Percentiles rank a stretch among this genome's conserved stretches.
phyloP scores from a whole-genome alignment of 176 grass and related monocot genomes.

The Aegilops speltoides region DNA sequence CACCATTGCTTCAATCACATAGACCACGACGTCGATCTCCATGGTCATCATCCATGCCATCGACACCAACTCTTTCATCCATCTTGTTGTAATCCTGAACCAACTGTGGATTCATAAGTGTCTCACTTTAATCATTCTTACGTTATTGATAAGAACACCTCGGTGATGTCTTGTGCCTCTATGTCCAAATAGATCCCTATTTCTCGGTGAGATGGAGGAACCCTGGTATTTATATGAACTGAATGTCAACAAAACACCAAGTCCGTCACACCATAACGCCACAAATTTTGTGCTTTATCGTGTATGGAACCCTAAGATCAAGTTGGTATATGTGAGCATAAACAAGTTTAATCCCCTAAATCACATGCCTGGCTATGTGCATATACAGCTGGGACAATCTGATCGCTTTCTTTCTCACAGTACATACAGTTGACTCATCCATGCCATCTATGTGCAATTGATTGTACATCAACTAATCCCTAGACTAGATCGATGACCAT shows the following conservation, averaged over 20 bases:
- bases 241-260: too few relatives aligned
- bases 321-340: background rate
- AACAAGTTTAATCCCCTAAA: background rate
- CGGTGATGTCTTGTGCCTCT: background rate
- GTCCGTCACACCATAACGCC: too few relatives aligned
- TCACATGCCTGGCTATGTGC: background rate
- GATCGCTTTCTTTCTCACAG: background rate
- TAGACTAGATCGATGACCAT: conserved; percentile 4
- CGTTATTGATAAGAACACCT: background rate
- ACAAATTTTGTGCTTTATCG: too few relatives aligned
- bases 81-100: too few relatives aligned
- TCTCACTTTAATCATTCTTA: background rate
- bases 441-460: background rate
- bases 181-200: background rate
- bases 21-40: background rate
- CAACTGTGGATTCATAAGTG: background rate
- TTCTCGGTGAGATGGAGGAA: too few relatives aligned
- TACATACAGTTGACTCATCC: conserved; percentile 6
- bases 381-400: background rate
- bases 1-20: background rate
- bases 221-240: too few relatives aligned
- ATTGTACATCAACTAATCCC: conserved; percentile 18
- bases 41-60: background rate
- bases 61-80: too few relatives aligned
- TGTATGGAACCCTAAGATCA: too few relatives aligned